Conservation (phyloP, 106 monocot genomes). For the Dendrobium chrysotoxum region DNA sequence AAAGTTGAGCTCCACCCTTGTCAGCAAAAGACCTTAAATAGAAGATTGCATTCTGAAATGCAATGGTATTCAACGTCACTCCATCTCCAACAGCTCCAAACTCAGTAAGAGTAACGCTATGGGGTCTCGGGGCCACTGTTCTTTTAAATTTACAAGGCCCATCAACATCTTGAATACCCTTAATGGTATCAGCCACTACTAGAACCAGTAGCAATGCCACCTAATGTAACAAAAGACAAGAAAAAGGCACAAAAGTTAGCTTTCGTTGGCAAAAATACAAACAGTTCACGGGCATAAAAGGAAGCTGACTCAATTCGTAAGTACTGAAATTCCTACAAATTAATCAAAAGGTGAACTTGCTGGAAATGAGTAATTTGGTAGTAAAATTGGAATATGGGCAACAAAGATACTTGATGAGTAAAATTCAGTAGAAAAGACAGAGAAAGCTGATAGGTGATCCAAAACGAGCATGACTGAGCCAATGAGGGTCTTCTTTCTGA, state of each 20-base stretch:
- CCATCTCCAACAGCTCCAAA: constrained; percentile 94
- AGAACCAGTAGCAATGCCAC: constrained; percentile 16
- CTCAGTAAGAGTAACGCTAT: constrained; percentile 77
- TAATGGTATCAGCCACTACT: neutral
- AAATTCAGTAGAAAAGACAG: neutral
- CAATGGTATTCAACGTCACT: constrained; percentile 57
- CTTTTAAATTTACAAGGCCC: constrained; percentile 21
- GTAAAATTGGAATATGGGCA: neutral
- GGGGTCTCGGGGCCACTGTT: constrained; percentile 37
- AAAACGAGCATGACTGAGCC: neutral
- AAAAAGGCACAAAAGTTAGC: neutral
- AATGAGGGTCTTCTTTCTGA: neutral
- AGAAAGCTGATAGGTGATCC: neutral
- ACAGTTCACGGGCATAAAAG: neutral
- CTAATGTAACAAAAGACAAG: constrained; percentile 12
- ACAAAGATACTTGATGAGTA: neutral
- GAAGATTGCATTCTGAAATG: constrained; percentile 94
- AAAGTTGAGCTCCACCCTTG: constrained; percentile 94
- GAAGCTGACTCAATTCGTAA: too few species aligned
- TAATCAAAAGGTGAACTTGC: neutral
- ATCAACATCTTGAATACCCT: constrained; percentile 3
- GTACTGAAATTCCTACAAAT: neutral
- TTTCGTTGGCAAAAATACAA: neutral
- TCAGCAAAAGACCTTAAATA: constrained; percentile 77
- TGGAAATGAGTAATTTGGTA: neutral